Evolutionary conservation across 345 rosid species (phyloP).

Genomic region (thale cress (Arabidopsis thaliana)): TAIR10.1 NC_003070.9:16920001-16920500

Average conservation of each 20-base stretch:
- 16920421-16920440: not conserved
- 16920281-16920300: conserved; percentile 21
- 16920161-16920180: not conserved
- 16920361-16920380: conserved; percentile 17
- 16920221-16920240: not conserved
- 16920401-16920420: conserved; percentile 5
- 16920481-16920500: not conserved
- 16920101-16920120: not conserved
- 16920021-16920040: no score
- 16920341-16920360: conserved; percentile 23
- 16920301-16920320: not conserved
- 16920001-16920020: no score
- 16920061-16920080: no score
- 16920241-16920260: not conserved
- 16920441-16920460: not conserved
- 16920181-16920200: not conserved
- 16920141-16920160: not conserved
- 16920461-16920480: not conserved
- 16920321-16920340: conserved; percentile 15
- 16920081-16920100: no score
- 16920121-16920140: not conserved
- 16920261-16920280: not conserved
- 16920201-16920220: not conserved
- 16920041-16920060: no score
- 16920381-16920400: conserved; percentile 33